These are phyloP conservation scores for Salix brachista DNA, from an alignment of 345 rosid species.

Conservation along the genomic window DNA sequence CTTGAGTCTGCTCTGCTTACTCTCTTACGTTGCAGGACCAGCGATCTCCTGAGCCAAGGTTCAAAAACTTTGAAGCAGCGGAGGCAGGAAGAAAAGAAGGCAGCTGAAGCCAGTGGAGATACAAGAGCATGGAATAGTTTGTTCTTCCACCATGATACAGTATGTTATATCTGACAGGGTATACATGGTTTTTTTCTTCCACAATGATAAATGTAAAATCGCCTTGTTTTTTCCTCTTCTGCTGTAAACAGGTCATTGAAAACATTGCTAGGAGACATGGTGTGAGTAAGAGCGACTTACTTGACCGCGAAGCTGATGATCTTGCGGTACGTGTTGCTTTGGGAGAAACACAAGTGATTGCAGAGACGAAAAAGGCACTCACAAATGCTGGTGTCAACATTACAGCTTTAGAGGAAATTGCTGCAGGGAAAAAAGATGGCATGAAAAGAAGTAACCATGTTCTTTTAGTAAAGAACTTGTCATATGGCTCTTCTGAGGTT, in stretches of 20 bases:
- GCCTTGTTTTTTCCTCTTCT: neutral
- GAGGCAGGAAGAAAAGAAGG: slow-evolving; percentile 78
- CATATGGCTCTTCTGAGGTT: slow-evolving; percentile 79
- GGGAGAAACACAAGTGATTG: slow-evolving; percentile 94
- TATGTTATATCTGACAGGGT: slow-evolving; percentile 29
- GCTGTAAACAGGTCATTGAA: slow-evolving; percentile 57
- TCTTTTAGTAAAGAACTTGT: slow-evolving; percentile 82
- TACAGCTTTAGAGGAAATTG: slow-evolving; percentile 60
- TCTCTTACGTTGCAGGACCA: slow-evolving; percentile 27
- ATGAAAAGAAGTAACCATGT: slow-evolving; percentile 77
- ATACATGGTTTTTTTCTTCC: too few species aligned
- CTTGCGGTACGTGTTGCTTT: slow-evolving; percentile 94
- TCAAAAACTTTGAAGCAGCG: slow-evolving; percentile 69
- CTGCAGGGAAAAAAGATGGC: slow-evolving; percentile 52
- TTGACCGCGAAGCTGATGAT: slow-evolving; percentile 84
- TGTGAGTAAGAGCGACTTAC: slow-evolving; percentile 84
- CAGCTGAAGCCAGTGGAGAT: slow-evolving; percentile 85
- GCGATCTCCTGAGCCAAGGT: slow-evolving; percentile 26
- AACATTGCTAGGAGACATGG: slow-evolving; percentile 80
- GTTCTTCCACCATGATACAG: slow-evolving; percentile 89
- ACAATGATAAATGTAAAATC: too few species aligned
- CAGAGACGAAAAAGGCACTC: slow-evolving; percentile 83
- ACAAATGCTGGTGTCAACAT: slow-evolving; percentile 77
- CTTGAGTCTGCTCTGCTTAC: neutral
- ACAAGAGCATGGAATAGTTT: slow-evolving; percentile 92